These are phyloP conservation scores for Cadophora gregata DNA, from an alignment of 2,329 filamentous ascomycete genomes.

Conservation along the genomic window DNA sequence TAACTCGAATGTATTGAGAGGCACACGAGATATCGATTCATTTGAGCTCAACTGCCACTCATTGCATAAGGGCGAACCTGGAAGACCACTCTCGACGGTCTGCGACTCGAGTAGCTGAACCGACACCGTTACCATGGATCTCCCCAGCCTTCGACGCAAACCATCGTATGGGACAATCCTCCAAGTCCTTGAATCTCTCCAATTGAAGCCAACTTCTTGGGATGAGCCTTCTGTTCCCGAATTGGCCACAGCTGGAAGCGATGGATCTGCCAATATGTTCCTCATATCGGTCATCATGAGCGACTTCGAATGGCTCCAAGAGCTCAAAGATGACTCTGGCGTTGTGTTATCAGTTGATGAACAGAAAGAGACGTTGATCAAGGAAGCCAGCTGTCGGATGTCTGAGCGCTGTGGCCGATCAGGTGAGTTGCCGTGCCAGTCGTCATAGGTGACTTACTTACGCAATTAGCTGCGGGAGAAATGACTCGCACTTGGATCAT, in stretches of 20 bases:
- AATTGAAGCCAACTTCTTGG: constrained; percentile 21
- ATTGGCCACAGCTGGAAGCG: constrained; percentile 46
- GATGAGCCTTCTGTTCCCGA: constrained; percentile 31
- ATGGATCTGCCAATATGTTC: constrained; percentile 65
- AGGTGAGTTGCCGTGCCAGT: constrained; percentile 50
- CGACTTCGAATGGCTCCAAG: constrained; percentile 67
- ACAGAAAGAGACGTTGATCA: constrained; percentile 74
- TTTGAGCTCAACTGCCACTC: neutral
- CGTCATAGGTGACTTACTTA: neutral
- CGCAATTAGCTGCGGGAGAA: constrained; percentile 41
- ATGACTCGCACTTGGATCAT: constrained; percentile 67
- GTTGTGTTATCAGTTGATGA: constrained; percentile 55
- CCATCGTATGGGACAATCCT: constrained; percentile 17
- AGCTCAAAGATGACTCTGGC: constrained; percentile 37
- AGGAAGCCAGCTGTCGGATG: constrained; percentile 77
- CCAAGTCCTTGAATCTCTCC: constrained; percentile 7
- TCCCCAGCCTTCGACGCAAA: constrained; percentile 11
- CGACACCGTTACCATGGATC: neutral
- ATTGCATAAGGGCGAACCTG: too few species aligned
- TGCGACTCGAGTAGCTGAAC: neutral
- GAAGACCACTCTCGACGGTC: neutral
- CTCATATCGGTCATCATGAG: constrained; percentile 73
- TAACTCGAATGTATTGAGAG: neutral
- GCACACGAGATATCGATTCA: neutral
- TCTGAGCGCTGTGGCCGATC: constrained; percentile 85